Base-by-base conservation (phyloP, 345 rosid species). In the Trapa incisa region DNA sequence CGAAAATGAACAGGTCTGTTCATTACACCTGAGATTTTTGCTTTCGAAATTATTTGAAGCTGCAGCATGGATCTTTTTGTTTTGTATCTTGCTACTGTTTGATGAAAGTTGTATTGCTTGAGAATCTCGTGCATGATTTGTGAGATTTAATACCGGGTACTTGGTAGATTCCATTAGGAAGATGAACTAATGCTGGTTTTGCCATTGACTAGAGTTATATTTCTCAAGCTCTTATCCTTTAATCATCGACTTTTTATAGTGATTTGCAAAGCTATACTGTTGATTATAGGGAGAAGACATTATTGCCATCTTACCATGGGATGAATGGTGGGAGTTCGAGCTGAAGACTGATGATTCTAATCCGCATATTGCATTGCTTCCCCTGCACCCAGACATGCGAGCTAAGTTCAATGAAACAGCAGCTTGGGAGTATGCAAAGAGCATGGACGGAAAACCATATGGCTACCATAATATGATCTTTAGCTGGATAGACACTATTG, bases 281-380 rank as follows among this genome's bases (percentile, higher is more conserved):
- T 42, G 38, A 9, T 72, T 67, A 68, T 70, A 92, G 98, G 96
- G 98, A 67, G 88, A 87, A 81, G 96, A 92, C 78, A 70, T 89
- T 41, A 74, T 89, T 76, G 91, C 95, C 22, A 36, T 92, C 60
- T 35, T 89, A 68, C 87, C 96, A 35, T 92, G 98, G 98, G 98
- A 92, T 48, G 93, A 92, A 80, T 89, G 98, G 98, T 92, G 98
- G 98, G 91, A 92, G 47, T 92, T 86, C 71, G 98, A 92, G 80
- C 86, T 79, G 73, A 88, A 81, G 47, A 86, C 80, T 75, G 98
- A 92, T 80, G 88, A 89, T 48, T 74, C 96, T 16, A 80, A 87
- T 75, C 98, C 96, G 1, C 98, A 92, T 39, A 86, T 92, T 52
- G 96, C 96, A 35, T 77, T 89, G 80, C 89, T 92, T 76, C 98